These are phyloP conservation scores for Grosmannia penicillata DNA, from an alignment of 2,329 filamentous ascomycete genomes.

Conservation along the genomic window DNA sequence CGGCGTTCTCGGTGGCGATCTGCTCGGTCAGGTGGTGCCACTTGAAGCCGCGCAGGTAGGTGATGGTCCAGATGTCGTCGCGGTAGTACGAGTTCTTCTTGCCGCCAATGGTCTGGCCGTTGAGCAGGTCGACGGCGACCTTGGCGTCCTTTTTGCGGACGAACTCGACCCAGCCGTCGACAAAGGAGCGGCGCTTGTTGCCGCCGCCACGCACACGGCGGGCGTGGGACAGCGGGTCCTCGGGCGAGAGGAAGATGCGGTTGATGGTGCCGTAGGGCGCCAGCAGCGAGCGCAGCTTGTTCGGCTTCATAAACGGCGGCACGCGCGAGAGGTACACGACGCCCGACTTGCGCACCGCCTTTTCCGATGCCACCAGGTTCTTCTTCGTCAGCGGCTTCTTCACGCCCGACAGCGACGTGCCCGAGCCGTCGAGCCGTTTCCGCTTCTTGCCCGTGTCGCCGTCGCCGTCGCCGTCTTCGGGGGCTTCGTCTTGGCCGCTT, in stretches of 20 bases:
- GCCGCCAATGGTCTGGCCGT: conserved; percentile 64
- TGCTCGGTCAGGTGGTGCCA: conserved; percentile 63
- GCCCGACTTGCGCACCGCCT: conserved; percentile 56
- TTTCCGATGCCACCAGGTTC: conserved; percentile 50
- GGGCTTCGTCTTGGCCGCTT: not conserved
- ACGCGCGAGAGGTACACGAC: conserved; percentile 74
- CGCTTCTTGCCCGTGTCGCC: conserved; percentile 3
- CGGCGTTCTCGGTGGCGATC: conserved; percentile 69
- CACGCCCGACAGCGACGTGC: conserved; percentile 26
- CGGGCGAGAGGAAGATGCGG: conserved; percentile 65
- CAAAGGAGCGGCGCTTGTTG: conserved; percentile 71
- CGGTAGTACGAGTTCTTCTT: conserved; percentile 75
- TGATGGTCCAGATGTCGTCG: conserved; percentile 75
- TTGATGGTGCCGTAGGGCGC: conserved; percentile 62
- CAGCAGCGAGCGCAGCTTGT: conserved; percentile 60
- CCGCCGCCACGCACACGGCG: conserved; percentile 57
- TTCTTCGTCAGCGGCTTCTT: conserved; percentile 45
- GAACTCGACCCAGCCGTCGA: conserved; percentile 81
- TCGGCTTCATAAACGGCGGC: conserved; percentile 78
- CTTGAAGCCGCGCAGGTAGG: conserved; percentile 73
- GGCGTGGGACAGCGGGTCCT: conserved; percentile 51
- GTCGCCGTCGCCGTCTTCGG: not conserved
- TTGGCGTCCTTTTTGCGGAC: conserved; percentile 62
- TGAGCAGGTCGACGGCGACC: conserved; percentile 58
- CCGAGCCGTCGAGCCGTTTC: not conserved